A percentile compares a stretch with the other conserved stretches of the same genome.
Conservation (phyloP, 108 stramenopile species). For the Ochromonas danica region DNA sequence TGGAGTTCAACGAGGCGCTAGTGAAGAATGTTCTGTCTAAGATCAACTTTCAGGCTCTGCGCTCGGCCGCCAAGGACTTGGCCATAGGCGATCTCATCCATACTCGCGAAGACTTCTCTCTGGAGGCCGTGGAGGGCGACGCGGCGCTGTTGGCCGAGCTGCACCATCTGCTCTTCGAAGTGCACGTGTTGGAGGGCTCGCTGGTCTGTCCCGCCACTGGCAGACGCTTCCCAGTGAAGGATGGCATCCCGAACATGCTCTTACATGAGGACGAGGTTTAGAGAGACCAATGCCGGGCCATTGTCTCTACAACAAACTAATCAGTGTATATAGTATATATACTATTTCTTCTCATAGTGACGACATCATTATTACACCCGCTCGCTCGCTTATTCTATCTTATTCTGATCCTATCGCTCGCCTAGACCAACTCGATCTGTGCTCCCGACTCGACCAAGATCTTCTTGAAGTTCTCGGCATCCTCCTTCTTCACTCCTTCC, state of each 20-base stretch:
- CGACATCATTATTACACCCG: no score
- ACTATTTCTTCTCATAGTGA: no score
- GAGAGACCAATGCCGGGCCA: no score
- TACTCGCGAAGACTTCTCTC: not conserved
- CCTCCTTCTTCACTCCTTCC: conserved; percentile 73
- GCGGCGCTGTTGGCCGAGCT: no score
- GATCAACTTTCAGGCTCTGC: not conserved
- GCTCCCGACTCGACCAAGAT: conserved; percentile 75
- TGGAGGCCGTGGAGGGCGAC: no score
- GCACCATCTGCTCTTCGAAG: conserved; percentile 89
- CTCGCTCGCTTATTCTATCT: no score
- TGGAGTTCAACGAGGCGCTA: not conserved
- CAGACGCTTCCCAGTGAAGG: conserved; percentile 79
- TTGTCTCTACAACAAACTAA: no score
- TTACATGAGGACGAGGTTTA: conserved; percentile 87
- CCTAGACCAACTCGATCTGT: conserved; percentile 59
- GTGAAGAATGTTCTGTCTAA: not conserved
- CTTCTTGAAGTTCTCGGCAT: conserved; percentile 75
- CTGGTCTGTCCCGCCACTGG: conserved; percentile 83
- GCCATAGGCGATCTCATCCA: not conserved
- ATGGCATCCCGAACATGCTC: conserved; percentile 88
- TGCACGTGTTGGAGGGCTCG: conserved; percentile 84
- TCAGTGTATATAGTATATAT: no score
- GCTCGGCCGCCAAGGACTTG: not conserved
- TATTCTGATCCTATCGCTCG: no score